These are phyloP conservation scores for Phytophthora agathidicida DNA, from an alignment of 352 stramenopile genomes.

Conservation along the genomic window DNA sequence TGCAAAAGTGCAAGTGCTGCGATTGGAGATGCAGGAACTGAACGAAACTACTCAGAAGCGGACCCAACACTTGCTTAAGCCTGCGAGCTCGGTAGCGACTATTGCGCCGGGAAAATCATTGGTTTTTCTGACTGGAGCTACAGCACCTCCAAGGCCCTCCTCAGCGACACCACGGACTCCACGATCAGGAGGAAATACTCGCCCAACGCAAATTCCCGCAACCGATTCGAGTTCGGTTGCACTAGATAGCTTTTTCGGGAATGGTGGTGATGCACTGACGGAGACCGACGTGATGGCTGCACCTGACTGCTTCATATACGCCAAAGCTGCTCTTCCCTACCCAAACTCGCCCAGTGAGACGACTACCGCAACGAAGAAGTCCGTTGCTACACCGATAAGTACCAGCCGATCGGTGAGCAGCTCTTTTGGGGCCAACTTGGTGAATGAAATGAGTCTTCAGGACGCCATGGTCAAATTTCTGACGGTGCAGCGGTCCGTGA, in stretches of 20 bases:
- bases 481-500: constrained; percentile 35
- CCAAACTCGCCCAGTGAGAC: constrained; percentile 6
- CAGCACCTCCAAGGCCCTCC: constrained; percentile 14
- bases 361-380: constrained; percentile 13
- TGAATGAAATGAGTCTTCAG: background rate
- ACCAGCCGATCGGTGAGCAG: constrained; percentile 1
- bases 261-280: constrained; percentile 3
- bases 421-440: background rate
- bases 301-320: constrained; percentile 54
- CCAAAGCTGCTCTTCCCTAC: constrained; percentile 45
- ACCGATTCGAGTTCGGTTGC: background rate
- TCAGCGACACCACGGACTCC: constrained; percentile 2
- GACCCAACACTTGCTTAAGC: constrained; percentile 39
- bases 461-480: constrained; percentile 21
- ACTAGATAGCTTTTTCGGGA: constrained; percentile 1
- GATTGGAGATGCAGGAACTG: constrained; percentile 47
- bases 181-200: constrained; percentile 3
- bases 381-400: background rate
- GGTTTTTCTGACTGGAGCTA: background rate
- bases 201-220: background rate
- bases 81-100: constrained; percentile 4
- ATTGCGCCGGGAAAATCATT: constrained; percentile 4
- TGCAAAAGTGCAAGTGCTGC: constrained; percentile 50
- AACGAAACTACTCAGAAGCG: constrained; percentile 31
- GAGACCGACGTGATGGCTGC: constrained; percentile 13